These are phyloP conservation scores for Cucumis melo DNA, from an alignment of 306 rosid species.

Conservation along the genomic window DNA sequence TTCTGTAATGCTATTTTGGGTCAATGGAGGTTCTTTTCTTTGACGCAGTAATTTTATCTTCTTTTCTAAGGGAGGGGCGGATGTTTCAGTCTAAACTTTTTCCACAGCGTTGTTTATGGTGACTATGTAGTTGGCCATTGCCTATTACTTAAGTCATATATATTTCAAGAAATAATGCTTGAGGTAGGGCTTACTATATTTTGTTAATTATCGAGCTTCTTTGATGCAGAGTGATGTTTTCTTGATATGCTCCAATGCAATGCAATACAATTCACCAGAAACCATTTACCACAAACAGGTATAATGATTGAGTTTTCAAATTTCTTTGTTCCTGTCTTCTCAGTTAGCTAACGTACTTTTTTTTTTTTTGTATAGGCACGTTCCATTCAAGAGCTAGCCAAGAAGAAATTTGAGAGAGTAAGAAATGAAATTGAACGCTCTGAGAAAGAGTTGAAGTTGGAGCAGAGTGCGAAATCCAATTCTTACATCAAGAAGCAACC, in stretches of 20 bases:
- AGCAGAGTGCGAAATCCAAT: slow-evolving; percentile 51
- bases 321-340: slow-evolving; percentile 9
- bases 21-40: not conserved
- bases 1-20: not conserved
- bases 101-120: not conserved
- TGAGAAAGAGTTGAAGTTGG: slow-evolving; percentile 59
- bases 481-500: slow-evolving; percentile 51
- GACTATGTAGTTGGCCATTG: not conserved
- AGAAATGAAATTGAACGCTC: slow-evolving; percentile 39
- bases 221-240: slow-evolving; percentile 76
- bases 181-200: slow-evolving; percentile 4
- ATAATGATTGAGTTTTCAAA: slow-evolving; percentile 4
- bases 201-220: slow-evolving; percentile 19
- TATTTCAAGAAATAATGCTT: not conserved
- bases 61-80: not conserved
- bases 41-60: not conserved
- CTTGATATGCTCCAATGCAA: slow-evolving; percentile 84
- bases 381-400: slow-evolving; percentile 82
- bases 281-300: slow-evolving; percentile 97
- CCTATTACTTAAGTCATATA: not conserved
- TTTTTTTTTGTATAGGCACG: slow-evolving; percentile 46
- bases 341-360: slow-evolving; percentile 13
- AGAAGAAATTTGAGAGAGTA: slow-evolving; percentile 74
- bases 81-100: not conserved
- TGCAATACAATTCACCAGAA: slow-evolving; percentile 84